These are phyloP conservation scores for Xylaria sp. DNA, from an alignment of 2,329 filamentous ascomycete species.

Conservation along the genomic window DNA sequence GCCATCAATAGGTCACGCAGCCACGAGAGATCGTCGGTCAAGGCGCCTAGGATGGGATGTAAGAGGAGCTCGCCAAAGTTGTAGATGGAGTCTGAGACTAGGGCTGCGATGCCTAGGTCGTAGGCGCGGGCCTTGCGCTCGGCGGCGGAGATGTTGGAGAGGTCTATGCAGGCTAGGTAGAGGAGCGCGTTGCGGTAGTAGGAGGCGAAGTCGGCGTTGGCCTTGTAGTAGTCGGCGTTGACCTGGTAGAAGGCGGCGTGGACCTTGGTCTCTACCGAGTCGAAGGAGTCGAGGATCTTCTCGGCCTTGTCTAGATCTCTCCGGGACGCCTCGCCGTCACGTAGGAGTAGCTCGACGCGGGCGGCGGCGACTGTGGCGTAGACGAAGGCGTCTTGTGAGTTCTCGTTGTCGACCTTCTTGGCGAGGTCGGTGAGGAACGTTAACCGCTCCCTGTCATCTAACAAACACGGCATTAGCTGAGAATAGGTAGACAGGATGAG, in stretches of 20 bases:
- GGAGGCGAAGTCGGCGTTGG: conserved; percentile 88
- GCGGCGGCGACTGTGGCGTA: conserved; percentile 92
- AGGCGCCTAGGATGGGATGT: conserved; percentile 90
- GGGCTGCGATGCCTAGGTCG: conserved; percentile 88
- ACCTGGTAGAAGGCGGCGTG: conserved; percentile 96
- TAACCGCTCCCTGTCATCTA: conserved; percentile 86
- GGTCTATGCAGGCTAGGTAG: conserved; percentile 94
- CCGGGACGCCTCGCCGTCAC: conserved; percentile 80
- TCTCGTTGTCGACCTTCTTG: conserved; percentile 87
- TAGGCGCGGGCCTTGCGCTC: conserved; percentile 87
- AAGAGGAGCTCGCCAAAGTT: conserved; percentile 99
- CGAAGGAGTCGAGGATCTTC: conserved; percentile 86
- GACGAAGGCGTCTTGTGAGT: conserved; percentile 93
- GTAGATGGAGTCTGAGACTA: conserved; percentile 95
- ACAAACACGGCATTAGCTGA: conserved; percentile 14
- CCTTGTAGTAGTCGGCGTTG: conserved; percentile 94
- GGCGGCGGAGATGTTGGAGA: conserved; percentile 71
- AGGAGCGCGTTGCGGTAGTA: conserved; percentile 98
- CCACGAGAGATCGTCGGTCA: conserved; percentile 82
- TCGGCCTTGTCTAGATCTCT: conserved; percentile 88
- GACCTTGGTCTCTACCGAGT: conserved; percentile 93
- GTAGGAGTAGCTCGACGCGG: conserved; percentile 80
- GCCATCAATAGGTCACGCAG: conserved; percentile 94
- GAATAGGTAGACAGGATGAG: neutral
- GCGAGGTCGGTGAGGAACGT: conserved; percentile 82